A percentile compares a stretch with the other conserved stretches of the same genome.
phyloP scores from a whole-genome alignment of 2,329 filamentous ascomycete species.

The Beauveria medogensis region DNA sequence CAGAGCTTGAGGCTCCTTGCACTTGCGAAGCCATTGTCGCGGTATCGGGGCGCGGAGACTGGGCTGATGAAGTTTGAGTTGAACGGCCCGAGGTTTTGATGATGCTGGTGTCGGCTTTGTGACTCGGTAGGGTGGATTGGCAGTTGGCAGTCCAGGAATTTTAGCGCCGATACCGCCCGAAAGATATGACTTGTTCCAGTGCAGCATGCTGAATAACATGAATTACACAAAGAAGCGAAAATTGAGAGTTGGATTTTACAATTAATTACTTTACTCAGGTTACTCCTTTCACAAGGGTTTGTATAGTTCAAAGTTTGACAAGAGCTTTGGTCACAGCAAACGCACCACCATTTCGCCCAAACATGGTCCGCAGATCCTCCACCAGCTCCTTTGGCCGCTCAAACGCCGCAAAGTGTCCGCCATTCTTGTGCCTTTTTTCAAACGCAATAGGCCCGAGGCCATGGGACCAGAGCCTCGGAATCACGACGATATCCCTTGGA shows the following conservation, averaged over 20 bases:
- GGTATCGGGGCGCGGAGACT: neutral
- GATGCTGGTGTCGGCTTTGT: constrained; percentile 4
- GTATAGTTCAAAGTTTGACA: neutral
- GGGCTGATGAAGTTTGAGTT: neutral
- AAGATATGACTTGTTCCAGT: neutral
- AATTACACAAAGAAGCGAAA: too few relatives aligned
- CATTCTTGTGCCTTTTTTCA: constrained; percentile 38
- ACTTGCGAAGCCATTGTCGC: constrained; percentile 10
- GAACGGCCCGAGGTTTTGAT: neutral
- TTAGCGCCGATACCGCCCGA: constrained; percentile 8
- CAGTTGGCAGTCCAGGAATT: neutral
- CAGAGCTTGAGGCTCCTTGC: constrained; percentile 8
- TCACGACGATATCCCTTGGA: constrained; percentile 45
- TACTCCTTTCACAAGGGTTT: neutral
- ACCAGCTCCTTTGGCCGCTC: constrained; percentile 44
- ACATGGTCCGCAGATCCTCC: constrained; percentile 46
- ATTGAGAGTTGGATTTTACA: too few relatives aligned
- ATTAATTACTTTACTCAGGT: neutral
- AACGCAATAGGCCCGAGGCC: constrained; percentile 51
- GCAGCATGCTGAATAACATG: too few relatives aligned
- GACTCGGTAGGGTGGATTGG: neutral
- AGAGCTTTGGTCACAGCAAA: constrained; percentile 25
- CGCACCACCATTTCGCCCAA: constrained; percentile 40
- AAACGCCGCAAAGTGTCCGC: constrained; percentile 50
- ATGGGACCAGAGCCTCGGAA: constrained; percentile 45